phyloP scores from a whole-genome alignment of 2,329 filamentous ascomycete genomes.

The Basipetospora chlamydospora region DNA sequence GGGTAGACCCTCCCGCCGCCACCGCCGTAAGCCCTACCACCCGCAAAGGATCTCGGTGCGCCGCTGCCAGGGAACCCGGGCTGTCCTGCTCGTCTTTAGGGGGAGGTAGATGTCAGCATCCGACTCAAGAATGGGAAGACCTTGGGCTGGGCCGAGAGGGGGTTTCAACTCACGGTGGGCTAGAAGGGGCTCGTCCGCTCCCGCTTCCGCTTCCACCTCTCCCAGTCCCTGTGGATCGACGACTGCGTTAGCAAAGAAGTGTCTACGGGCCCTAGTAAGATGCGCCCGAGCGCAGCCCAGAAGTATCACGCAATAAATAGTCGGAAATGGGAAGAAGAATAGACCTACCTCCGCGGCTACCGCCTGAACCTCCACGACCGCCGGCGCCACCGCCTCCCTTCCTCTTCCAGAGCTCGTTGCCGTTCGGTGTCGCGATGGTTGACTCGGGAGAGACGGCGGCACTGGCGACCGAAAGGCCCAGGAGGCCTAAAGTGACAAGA shows the following conservation, averaged over 20 bases:
- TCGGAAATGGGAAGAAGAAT: slow-evolving; percentile 9
- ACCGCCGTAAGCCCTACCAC: slow-evolving; percentile 51
- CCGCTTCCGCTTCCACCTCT: slow-evolving; percentile 13
- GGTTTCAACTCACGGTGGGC: not conserved
- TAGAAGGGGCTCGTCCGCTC: too few relatives aligned
- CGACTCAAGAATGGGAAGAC: too few relatives aligned
- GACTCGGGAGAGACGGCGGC: slow-evolving; percentile 12
- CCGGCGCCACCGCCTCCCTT: slow-evolving; percentile 45
- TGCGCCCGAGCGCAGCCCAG: too few relatives aligned
- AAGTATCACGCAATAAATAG: too few relatives aligned
- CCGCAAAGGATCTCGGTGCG: slow-evolving; percentile 40
- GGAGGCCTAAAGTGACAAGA: slow-evolving; percentile 11
- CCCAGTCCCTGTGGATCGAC: not conserved
- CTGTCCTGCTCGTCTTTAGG: slow-evolving; percentile 3
- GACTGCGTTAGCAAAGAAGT: not conserved
- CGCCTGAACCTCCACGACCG: slow-evolving; percentile 24
- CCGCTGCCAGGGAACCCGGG: slow-evolving; percentile 43
- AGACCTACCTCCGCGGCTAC: slow-evolving; percentile 10
- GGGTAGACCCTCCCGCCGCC: slow-evolving; percentile 48
- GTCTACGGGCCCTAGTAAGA: too few relatives aligned
- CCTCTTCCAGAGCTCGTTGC: slow-evolving; percentile 40
- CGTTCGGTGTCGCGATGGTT: slow-evolving; percentile 8
- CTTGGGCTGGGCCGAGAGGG: too few relatives aligned
- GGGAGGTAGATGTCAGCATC: too few relatives aligned
- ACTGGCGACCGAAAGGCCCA: slow-evolving; percentile 12